Evolutionary conservation across 2,329 filamentous ascomycete species (phyloP).

Genomic region (Colletotrichum sp.): DNA sequence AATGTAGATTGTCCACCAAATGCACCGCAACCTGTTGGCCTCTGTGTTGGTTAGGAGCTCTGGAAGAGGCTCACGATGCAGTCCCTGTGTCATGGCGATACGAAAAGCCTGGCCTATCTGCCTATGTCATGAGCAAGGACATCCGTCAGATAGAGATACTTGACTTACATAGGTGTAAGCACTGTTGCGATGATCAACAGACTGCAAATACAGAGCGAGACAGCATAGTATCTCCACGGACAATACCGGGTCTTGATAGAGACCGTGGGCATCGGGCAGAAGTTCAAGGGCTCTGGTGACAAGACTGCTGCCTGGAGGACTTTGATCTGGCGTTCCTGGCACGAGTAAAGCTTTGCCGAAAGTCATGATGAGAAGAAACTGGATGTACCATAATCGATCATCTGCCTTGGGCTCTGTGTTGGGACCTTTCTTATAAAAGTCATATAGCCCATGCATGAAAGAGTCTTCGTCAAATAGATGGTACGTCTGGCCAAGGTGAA

Average conservation of each 20-base stretch:
- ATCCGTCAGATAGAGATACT: neutral
- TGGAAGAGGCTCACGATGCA: neutral
- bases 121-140: neutral
- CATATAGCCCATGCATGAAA: constrained; percentile 44
- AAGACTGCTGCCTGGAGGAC: constrained; percentile 13
- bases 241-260: constrained; percentile 42
- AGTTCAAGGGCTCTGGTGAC: constrained; percentile 37
- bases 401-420: constrained; percentile 5
- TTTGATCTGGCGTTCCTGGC: constrained; percentile 58
- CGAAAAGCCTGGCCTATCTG: neutral
- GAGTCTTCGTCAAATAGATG: constrained; percentile 58
- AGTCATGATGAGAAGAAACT: constrained; percentile 57
- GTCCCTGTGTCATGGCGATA: neutral
- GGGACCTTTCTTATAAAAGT: constrained; percentile 28
- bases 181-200: constrained; percentile 44
- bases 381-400: constrained; percentile 51
- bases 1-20: constrained; percentile 7
- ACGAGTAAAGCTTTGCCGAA: constrained; percentile 56
- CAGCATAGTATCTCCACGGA: constrained; percentile 50
- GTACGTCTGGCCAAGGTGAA: constrained; percentile 58
- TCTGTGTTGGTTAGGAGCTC: neutral
- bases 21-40: neutral
- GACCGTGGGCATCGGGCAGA: constrained; percentile 38
- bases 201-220: constrained; percentile 52
- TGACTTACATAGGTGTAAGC: constrained; percentile 43